Evolutionary conservation across 192 early-diverging fungal species (phyloP).

Genomic region (Umbelopsis ramanniana): DNA sequence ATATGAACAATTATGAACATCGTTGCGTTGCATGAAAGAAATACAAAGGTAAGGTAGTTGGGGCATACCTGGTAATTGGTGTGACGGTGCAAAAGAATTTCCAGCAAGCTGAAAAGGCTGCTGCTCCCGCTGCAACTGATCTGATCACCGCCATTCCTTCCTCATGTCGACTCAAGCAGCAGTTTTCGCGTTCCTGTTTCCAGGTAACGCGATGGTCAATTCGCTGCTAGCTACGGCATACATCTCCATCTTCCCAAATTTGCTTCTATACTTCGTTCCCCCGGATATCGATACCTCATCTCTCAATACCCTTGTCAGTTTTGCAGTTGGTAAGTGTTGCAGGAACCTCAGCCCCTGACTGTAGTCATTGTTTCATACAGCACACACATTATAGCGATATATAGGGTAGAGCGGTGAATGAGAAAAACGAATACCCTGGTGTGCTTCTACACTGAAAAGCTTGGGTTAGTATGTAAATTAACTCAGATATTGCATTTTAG

Average conservation of each 20-base stretch:
- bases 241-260: conserved; percentile 82
- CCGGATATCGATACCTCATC: conserved; percentile 62
- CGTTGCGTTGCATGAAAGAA: too few relatives aligned
- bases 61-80: too few relatives aligned
- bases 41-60: too few relatives aligned
- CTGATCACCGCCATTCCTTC: conserved; percentile 2
- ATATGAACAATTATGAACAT: too few relatives aligned
- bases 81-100: conserved; percentile 9
- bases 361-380: too few relatives aligned
- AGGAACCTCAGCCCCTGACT: too few relatives aligned
- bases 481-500: conserved; percentile 9
- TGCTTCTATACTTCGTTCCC: conserved; percentile 80
- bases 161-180: conserved; percentile 36
- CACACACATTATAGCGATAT: too few relatives aligned
- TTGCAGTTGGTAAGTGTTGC: conserved; percentile 68
- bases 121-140: not conserved
- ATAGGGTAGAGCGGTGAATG: too few relatives aligned
- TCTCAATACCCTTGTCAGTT: conserved; percentile 78
- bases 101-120: not conserved
- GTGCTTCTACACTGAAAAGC: too few relatives aligned
- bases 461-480: not conserved
- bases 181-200: conserved; percentile 60
- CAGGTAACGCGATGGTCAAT: conserved; percentile 60
- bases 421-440: too few relatives aligned
- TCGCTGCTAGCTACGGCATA: conserved; percentile 78